These are phyloP conservation scores for Amanita fuliginea DNA, from an alignment of 768 basidiomycete genomes.

Conservation along the genomic window DNA sequence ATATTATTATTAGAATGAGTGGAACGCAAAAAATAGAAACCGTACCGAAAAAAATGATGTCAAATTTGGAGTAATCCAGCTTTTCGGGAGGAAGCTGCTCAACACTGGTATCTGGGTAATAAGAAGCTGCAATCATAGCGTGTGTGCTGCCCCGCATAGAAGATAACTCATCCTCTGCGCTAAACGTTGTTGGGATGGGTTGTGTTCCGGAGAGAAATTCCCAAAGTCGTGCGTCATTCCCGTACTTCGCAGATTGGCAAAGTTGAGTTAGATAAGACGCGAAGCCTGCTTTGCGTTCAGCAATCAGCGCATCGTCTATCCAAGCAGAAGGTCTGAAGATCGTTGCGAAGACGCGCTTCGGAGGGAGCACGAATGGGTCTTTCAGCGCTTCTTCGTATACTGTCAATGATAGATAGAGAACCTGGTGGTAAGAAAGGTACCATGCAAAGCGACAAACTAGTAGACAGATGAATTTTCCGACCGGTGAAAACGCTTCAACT, in stretches of 20 bases:
- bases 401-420: constrained; percentile 5
- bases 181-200: too few relatives aligned
- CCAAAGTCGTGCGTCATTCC: too few relatives aligned
- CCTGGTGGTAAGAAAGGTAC: not conserved
- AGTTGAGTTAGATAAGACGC: constrained; percentile 28
- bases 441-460: too few relatives aligned
- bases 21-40: not conserved
- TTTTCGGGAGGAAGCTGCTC: constrained; percentile 34
- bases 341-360: constrained; percentile 38
- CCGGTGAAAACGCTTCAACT: too few relatives aligned
- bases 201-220: too few relatives aligned
- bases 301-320: constrained; percentile 40
- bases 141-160: constrained; percentile 16
- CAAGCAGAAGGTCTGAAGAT: constrained; percentile 40
- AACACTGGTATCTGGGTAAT: constrained; percentile 38
- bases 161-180: too few relatives aligned
- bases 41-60: constrained; percentile 17
- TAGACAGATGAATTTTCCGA: too few relatives aligned
- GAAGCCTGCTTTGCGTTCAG: constrained; percentile 39
- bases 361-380: constrained; percentile 32
- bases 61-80: constrained; percentile 54
- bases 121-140: constrained; percentile 27
- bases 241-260: too few relatives aligned
- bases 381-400: constrained; percentile 29
- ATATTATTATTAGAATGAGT: not conserved